These are phyloP conservation scores for Eimeria tenella DNA, from an alignment of 169 alveolate species.

Conservation along the genomic window DNA sequence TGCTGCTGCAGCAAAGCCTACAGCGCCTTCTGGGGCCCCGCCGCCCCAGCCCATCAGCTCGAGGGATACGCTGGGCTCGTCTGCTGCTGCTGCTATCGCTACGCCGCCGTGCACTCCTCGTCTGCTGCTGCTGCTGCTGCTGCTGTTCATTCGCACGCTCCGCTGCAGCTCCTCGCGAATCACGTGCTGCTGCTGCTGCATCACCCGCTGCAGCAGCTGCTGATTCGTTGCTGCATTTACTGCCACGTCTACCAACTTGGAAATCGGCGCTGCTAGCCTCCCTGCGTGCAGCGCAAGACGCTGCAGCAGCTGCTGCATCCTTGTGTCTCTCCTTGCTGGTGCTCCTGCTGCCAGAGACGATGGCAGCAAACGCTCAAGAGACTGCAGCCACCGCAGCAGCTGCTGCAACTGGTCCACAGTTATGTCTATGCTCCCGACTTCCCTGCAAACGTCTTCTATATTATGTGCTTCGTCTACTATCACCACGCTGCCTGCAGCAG, in stretches of 20 bases:
- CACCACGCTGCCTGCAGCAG: conserved; percentile 8
- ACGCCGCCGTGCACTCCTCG: neutral
- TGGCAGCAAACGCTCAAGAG: neutral
- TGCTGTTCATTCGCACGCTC: neutral
- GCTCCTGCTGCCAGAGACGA: conserved; percentile 17
- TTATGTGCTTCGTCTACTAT: conserved; percentile 52
- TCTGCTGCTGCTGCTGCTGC: neutral
- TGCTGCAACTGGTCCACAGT: neutral
- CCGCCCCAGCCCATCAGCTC: conserved; percentile 30
- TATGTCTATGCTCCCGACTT: conserved; percentile 2
- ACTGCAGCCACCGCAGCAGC: conserved; percentile 6
- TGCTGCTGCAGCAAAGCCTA: conserved; percentile 60
- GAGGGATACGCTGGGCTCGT: neutral
- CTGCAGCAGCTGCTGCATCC: conserved; percentile 43
- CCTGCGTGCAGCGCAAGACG: conserved; percentile 35
- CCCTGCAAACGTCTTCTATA: conserved; percentile 27
- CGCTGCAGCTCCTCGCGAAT: conserved; percentile 36
- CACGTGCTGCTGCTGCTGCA: conserved; percentile 55
- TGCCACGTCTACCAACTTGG: neutral
- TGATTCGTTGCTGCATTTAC: neutral
- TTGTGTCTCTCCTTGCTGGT: neutral
- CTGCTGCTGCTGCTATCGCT: conserved; percentile 31
- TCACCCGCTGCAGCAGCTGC: conserved; percentile 46
- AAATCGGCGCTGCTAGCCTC: neutral
- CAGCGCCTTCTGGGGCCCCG: conserved; percentile 10